Evolutionary conservation across 495 filamentous ascomycete species (phyloP).

Genomic region (Cercophora scortea): DNA sequence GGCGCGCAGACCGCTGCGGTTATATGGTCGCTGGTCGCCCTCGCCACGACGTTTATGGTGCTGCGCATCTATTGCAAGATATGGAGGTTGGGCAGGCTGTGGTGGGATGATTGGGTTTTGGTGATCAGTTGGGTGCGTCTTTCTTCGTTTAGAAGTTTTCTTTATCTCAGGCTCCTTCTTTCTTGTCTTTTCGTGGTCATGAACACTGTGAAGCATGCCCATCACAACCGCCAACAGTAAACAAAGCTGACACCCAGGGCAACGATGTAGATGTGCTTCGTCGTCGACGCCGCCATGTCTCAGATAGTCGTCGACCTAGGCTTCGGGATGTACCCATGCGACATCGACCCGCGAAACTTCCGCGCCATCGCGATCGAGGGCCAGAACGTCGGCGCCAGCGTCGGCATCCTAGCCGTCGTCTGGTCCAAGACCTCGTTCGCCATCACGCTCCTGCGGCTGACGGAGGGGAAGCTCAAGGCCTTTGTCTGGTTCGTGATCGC

Average conservation of each 20-base stretch:
- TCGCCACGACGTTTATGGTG: constrained; percentile 13
- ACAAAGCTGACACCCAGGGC: not conserved
- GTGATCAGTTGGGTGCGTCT: constrained; percentile 16
- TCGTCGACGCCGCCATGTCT: constrained; percentile 5
- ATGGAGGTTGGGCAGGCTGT: constrained; percentile 11
- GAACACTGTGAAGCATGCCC: too few relatives aligned
- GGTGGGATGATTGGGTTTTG: constrained; percentile 24
- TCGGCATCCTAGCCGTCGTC: constrained; percentile 14
- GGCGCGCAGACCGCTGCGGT: constrained; percentile 1
- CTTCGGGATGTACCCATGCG: constrained; percentile 21
- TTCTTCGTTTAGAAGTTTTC: not conserved
- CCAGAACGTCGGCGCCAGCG: constrained; percentile 7
- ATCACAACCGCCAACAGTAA: not conserved
- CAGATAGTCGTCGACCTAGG: constrained; percentile 10
- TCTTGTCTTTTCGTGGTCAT: not conserved
- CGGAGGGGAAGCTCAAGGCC: not conserved
- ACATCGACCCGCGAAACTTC: constrained; percentile 12
- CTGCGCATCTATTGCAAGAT: constrained; percentile 25
- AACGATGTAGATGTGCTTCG: constrained; percentile 1
- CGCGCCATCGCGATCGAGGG: constrained; percentile 6
- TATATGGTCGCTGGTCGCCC: constrained; percentile 11
- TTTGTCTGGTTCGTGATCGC: constrained; percentile 15
- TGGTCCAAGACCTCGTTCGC: constrained; percentile 27
- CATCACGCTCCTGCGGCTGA: constrained; percentile 21
- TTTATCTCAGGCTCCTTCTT: not conserved